phyloP scores from a whole-genome alignment of 768 basidiomycete species.

The Sporobolomyces roseus region DNA sequence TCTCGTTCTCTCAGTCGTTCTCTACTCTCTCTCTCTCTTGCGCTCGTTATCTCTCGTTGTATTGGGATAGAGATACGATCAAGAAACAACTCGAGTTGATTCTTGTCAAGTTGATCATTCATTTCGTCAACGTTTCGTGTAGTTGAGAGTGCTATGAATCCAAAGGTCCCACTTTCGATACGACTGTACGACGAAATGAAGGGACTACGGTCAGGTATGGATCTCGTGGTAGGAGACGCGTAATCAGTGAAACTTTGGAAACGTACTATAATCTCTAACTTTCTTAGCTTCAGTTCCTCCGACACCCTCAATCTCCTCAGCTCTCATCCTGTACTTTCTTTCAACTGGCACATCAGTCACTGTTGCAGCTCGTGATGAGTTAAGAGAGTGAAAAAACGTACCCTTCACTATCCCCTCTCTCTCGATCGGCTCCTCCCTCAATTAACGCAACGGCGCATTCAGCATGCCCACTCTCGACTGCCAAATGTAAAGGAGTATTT shows the following conservation, averaged over 20 bases:
- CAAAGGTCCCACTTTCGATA: constrained; percentile 4
- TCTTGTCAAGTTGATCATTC: no score
- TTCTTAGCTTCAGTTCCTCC: constrained; percentile 82
- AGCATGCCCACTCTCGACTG: constrained; percentile 93
- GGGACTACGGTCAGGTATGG: neutral
- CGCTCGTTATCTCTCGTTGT: no score
- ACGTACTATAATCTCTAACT: constrained; percentile 60
- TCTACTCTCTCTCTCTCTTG: no score
- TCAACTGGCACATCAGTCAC: neutral
- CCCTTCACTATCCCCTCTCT: constrained; percentile 73
- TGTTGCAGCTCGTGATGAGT: neutral
- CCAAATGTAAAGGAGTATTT: constrained; percentile 93
- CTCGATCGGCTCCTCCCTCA: constrained; percentile 90
- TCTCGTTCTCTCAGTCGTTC: no score
- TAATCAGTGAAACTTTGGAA: neutral
- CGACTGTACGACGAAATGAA: neutral
- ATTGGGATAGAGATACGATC: no score
- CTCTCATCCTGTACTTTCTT: constrained; percentile 43
- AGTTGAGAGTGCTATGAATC: neutral
- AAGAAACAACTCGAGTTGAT: no score
- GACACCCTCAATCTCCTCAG: constrained; percentile 84
- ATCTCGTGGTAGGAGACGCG: no score
- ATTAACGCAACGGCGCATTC: constrained; percentile 85
- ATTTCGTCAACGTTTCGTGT: no score
- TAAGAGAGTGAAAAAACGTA: constrained; percentile 50